Evolutionary conservation across 768 basidiomycete species (phyloP), one percentile per base, ranked within the genome.

Genomic region (Ephemerocybe angulata): DNA sequence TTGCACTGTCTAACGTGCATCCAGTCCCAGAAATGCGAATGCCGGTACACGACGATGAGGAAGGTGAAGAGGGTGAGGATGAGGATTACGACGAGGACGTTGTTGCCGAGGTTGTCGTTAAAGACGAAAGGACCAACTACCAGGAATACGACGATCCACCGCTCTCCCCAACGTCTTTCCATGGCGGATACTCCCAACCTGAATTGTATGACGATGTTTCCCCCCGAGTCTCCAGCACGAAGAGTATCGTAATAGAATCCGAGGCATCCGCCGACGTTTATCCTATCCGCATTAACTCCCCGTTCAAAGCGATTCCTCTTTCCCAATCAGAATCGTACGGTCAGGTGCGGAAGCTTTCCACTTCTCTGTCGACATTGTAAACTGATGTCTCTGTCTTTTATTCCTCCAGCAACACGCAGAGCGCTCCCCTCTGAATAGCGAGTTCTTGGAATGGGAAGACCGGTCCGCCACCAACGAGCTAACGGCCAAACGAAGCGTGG

Each of bases 21-120:
- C 27, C 57, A 84, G 84, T 84, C 22, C 80, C 80, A 41, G 83
- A 85, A 63, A 78, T 80, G 51, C 85, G 79, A 25, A 86, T 86
- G 65, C 85, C 83, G 33, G 75, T 87, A 37, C 70, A 80, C 50
- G 78, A 81, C 37, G 79, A 83, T 52, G 82, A 83, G 29, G 80
- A 84, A 50, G 78, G 81, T 38, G 79, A 83, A 52, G 82, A 83
- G 29, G 80, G 83, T 53, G 71, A 83, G n/a, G 76, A 79, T 24
- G 79, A 83, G 12, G 74, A 80, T 38, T 70, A 79, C 24, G 78
- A 80, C 38, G 77, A 79, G 15, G 74, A 74, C 28, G 63, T 65
- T 30, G 65, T 68, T 53, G 62, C 60, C 58, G 65, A 67, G 38
- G 62, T 63, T 11, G 53, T 49, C 35, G 57, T 78, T 54, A 68